Evolutionary conservation across 2,329 filamentous ascomycete genomes (phyloP).

Genomic region (Hyphodiscus sp.): DNA sequence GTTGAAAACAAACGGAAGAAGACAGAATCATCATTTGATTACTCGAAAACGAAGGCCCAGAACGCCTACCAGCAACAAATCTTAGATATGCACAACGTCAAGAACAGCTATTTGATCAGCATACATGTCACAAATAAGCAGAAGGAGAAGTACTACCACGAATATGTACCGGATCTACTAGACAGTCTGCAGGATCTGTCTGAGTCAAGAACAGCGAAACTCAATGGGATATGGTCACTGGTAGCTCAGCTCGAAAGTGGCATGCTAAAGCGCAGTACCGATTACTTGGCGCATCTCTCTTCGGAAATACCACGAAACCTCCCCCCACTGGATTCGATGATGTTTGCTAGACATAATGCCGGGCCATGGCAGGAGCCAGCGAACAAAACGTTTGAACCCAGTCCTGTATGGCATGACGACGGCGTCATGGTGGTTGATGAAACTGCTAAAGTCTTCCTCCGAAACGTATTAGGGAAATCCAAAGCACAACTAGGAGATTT

Average conservation of each 20-base stretch:
- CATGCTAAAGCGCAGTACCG: slow-evolving; percentile 68
- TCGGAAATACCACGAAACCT: slow-evolving; percentile 82
- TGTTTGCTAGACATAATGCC: slow-evolving; percentile 94
- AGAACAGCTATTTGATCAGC: slow-evolving; percentile 94
- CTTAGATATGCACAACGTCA: slow-evolving; percentile 92
- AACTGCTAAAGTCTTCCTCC: slow-evolving; percentile 78
- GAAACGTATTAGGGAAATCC: slow-evolving; percentile 86
- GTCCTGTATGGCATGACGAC: slow-evolving; percentile 95
- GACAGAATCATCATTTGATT: slow-evolving; percentile 84
- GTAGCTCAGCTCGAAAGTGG: slow-evolving; percentile 74
- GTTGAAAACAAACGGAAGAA: slow-evolving; percentile 94
- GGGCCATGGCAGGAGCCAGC: slow-evolving; percentile 74
- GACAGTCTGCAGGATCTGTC: slow-evolving; percentile 91
- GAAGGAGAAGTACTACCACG: slow-evolving; percentile 95
- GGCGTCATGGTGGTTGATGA: slow-evolving; percentile 82
- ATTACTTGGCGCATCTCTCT: slow-evolving; percentile 64
- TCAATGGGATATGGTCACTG: slow-evolving; percentile 80
- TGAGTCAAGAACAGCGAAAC: slow-evolving; percentile 75
- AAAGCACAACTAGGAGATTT: slow-evolving; percentile 78
- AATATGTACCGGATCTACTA: slow-evolving; percentile 89
- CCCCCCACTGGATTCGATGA: slow-evolving; percentile 87
- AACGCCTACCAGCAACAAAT: slow-evolving; percentile 88
- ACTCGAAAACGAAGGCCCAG: slow-evolving; percentile 80
- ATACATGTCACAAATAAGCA: slow-evolving; percentile 98
- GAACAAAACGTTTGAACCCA: slow-evolving; percentile 85